A percentile compares a stretch with the other conserved stretches of the same genome.
Evolutionary conservation across 495 filamentous ascomycete genomes (phyloP).

Genomic region (Xylaria nigripes): DNA sequence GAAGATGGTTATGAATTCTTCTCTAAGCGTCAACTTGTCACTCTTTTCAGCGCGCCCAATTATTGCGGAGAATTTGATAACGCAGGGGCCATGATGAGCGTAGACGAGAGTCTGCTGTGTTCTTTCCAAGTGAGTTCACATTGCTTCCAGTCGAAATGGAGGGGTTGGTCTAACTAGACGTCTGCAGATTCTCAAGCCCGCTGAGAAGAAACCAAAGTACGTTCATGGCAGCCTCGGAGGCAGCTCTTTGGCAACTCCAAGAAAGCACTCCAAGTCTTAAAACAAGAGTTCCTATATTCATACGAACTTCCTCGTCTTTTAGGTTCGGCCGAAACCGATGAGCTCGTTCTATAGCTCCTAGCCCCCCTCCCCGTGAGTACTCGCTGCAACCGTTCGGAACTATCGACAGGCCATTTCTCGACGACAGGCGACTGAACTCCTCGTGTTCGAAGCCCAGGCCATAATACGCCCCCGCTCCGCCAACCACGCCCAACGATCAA

Average conservation of each 20-base stretch:
- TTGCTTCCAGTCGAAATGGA: not conserved
- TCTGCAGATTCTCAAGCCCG: constrained; percentile 89
- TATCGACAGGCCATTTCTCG: constrained; percentile 12
- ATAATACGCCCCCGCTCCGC: constrained; percentile 4
- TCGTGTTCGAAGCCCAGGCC: constrained; percentile 3
- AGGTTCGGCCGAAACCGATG: constrained; percentile 92
- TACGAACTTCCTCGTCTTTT: constrained; percentile 78
- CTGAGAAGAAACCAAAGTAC: constrained; percentile 99
- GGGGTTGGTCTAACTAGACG: constrained; percentile 7
- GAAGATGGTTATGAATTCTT: constrained; percentile 99
- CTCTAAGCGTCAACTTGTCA: constrained; percentile 95
- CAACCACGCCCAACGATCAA: constrained; percentile 4
- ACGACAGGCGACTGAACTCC: constrained; percentile 4
- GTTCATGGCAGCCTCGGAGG: constrained; percentile 84
- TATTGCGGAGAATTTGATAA: constrained; percentile 99
- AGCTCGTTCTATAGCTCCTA: constrained; percentile 28
- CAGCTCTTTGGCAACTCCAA: constrained; percentile 81
- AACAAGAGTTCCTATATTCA: constrained; percentile 58
- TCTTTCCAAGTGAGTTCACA: constrained; percentile 82
- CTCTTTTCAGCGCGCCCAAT: constrained; percentile 95
- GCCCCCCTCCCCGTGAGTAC: constrained; percentile 13
- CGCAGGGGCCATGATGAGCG: constrained; percentile 99
- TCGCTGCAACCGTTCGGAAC: constrained; percentile 21
- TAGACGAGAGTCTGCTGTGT: constrained; percentile 97
- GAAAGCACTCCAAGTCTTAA: constrained; percentile 85